Evolutionary conservation across 148 eudicot genomes (phyloP), one percentile per base, ranked within the genome.

Genomic region (Polygonum aviculare): DNA sequence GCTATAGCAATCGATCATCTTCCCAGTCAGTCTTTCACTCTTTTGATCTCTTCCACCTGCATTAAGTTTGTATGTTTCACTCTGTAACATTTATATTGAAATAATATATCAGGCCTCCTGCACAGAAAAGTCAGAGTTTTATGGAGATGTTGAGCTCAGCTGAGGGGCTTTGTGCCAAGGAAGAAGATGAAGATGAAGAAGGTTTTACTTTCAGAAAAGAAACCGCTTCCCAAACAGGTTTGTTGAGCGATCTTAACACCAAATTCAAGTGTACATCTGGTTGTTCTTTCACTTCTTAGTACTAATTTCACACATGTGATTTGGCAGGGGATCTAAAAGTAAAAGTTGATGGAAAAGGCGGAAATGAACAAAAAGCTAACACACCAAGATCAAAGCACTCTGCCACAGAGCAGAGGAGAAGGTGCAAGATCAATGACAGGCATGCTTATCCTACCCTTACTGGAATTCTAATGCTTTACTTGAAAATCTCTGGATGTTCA

Each of bases 101-200:
- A 14, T 49, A 55, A 55, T 81, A 21, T 44, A 41, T 60, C 86
- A 94, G 98, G 84, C 88, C 86, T 79, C 75, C 85, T 57, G 78
- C 74, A 36, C 90, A 83, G 73, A 90, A 87, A 84, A 90, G 63
- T 73, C 96, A 82, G 65, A 86, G 91, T 76, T 90, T 95, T 84
- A 83, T 88, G 84, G 92, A 90, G 78, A 89, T 92, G 90, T 82
- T 95, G 75, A 88, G 90, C 79, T 92, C 92, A 14, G 90, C 92
- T 4, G 87, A 86, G 84, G 89, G 82, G 41, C 80, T 85, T 69
- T 86, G 86, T 55, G 89, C 91, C 51, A 87, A 82, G 77, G 95
- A 90, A 40, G 93, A 90, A 19, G 96, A 92, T 2, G 91, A 89
- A 8, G 98, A 90, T 48, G 96, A 88, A 72, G 91, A 83, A 69